phyloP scores from a whole-genome alignment of 2,329 filamentous ascomycete species.

The Trichoderma sp. region DNA sequence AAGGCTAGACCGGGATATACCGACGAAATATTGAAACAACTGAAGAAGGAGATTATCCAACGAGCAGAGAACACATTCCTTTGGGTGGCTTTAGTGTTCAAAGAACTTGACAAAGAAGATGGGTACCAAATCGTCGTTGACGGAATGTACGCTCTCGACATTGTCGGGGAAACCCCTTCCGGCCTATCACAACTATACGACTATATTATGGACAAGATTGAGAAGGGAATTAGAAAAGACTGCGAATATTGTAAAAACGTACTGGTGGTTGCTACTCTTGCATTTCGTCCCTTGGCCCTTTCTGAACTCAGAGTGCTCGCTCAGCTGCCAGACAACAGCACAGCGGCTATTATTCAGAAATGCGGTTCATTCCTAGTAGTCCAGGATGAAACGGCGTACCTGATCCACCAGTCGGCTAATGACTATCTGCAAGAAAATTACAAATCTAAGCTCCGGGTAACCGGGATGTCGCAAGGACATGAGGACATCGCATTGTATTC shows the following conservation, averaged over 20 bases:
- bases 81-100: slow-evolving; percentile 36
- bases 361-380: not conserved
- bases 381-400: not conserved
- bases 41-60: not conserved
- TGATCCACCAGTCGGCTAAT: not conserved
- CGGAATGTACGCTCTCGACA: slow-evolving; percentile 28
- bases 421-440: not conserved
- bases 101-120: not conserved
- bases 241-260: not conserved
- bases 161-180: slow-evolving; percentile 28
- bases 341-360: not conserved
- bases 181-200: slow-evolving; percentile 33
- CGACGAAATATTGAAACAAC: not conserved
- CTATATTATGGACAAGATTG: slow-evolving; percentile 33
- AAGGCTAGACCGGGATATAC: not conserved
- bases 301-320: not conserved
- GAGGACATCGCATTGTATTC: not conserved
- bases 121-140: not conserved
- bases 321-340: not conserved
- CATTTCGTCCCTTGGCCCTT: not conserved
- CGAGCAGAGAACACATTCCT: slow-evolving; percentile 41
- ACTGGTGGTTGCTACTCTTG: not conserved
- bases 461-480: not conserved
- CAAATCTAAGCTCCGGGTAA: not conserved
- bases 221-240: not conserved